Base-by-base conservation (phyloP, 345 rosid genomes). In the Hevea brasiliensis region DNA sequence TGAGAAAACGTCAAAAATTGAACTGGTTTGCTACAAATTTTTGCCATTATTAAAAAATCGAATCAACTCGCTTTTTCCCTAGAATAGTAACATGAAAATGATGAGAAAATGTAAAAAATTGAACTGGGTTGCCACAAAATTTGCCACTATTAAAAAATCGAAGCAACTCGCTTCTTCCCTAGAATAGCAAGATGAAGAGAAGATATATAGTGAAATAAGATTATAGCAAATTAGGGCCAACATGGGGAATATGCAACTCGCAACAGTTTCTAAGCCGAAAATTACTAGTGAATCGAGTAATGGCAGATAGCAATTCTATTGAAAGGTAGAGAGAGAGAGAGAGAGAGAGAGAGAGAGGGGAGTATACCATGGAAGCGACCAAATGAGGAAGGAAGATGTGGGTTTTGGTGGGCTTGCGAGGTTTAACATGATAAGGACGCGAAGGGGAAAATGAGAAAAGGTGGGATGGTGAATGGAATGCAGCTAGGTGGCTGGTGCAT, bases 341-440 rank as follows among this genome's bases (percentile, higher is more conserved):
- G 4, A 47, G 51, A 47, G 51, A 47, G 53, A 55, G 13, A 24
- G 76, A 40, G 45, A 32, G 14, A 58, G 72, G 15, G 53, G 72
- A 47, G 61, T 32, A 57, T 77, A 94, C 98, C 94, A 88, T 20
- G 58, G 97, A 80, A 73, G 99, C 97, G 71, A 95, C 94, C 81
- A 89, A 80, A 77, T 82, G 93, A 42, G 97, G 95, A 76, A 90
- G 92, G 84, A 90, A 95, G 81, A 89, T 86, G 64, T 87, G 89
- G 4, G 85, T 60, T 14, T 82, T 78, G 77, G 79, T 54, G 68
- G 88, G 77, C 76, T 67, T 80, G 66, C 86, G 85, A 58, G 72
- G 23, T 71, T 72, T 77, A 68, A 79, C 7, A n/a, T 2, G 21
- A 68, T 64, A 73, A 70, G 71, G 85, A 76, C 73, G 78, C 14